Conservation (phyloP, 2,329 filamentous ascomycete genomes). For the Arthrobotrys conoides region DNA sequence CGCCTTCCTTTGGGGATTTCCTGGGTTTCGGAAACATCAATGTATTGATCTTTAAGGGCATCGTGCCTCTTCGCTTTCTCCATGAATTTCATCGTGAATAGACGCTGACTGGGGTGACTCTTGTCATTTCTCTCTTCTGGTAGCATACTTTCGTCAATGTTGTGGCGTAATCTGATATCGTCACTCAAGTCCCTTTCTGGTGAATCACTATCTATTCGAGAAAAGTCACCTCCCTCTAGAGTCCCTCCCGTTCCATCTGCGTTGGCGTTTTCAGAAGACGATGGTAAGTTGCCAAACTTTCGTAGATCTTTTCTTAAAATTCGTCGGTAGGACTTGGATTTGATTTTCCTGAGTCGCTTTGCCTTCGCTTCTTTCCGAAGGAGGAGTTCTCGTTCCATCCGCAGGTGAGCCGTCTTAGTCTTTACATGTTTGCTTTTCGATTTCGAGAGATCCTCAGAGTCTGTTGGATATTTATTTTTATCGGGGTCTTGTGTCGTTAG, state of each 20-base stretch:
- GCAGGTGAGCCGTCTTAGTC: conserved; percentile 73
- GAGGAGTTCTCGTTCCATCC: conserved; percentile 84
- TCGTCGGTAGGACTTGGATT: conserved; percentile 93
- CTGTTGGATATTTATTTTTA: conserved; percentile 73
- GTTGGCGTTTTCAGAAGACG: background rate
- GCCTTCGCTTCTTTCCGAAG: conserved; percentile 90
- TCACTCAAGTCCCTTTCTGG: too few species aligned
- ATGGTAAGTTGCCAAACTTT: conserved; percentile 65
- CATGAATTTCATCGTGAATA: conserved; percentile 95
- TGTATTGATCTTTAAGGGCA: conserved; percentile 70
- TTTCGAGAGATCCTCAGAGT: conserved; percentile 79
- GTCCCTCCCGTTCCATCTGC: background rate
- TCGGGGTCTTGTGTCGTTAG: background rate
- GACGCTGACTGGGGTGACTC: conserved; percentile 71
- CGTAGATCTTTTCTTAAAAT: conserved; percentile 86
- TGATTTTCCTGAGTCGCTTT: conserved; percentile 98
- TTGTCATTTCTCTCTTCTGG: conserved; percentile 73
- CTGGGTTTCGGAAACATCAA: conserved; percentile 64
- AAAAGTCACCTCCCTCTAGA: too few species aligned
- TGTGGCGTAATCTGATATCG: background rate
- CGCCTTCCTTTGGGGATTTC: conserved; percentile 67
- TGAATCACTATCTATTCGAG: background rate
- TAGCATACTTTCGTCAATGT: background rate
- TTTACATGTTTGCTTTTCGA: conserved; percentile 69
- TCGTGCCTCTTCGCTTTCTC: conserved; percentile 79